Conservation (phyloP, 306 rosid genomes). For the Trichosanthes truncata region DNA sequence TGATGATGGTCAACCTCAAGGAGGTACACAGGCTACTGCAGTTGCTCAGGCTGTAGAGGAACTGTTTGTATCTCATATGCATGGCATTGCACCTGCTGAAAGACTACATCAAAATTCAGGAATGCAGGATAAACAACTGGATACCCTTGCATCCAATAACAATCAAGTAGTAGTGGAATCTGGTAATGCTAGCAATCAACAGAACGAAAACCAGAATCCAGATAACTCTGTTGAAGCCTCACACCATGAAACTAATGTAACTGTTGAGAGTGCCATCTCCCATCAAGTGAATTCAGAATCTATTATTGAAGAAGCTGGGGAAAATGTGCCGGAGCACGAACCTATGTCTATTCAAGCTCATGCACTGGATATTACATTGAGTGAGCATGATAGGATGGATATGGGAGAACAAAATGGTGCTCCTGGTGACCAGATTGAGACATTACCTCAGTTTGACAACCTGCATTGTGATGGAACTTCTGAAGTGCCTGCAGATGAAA, state of each 20-base stretch:
- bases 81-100: constrained; percentile 47
- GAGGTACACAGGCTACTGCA: constrained; percentile 67
- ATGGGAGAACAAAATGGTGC: constrained; percentile 44
- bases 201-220: constrained; percentile 50
- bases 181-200: constrained; percentile 43
- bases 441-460: constrained; percentile 29
- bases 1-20: constrained; percentile 98
- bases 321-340: constrained; percentile 36
- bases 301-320: constrained; percentile 35
- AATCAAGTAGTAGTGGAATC: constrained; percentile 34
- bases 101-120: constrained; percentile 45
- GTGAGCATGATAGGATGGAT: constrained; percentile 47
- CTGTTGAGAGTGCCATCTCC: constrained; percentile 29
- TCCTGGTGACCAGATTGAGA: constrained; percentile 33
- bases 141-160: constrained; percentile 48
- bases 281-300: constrained; percentile 50
- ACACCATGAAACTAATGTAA: constrained; percentile 29
- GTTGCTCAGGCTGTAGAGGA: constrained; percentile 93
- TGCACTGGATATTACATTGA: constrained; percentile 35
- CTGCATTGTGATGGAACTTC: constrained; percentile 31
- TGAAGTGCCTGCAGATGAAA: constrained; percentile 34
- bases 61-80: constrained; percentile 53
- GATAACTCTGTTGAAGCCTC: constrained; percentile 42
- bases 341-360: constrained; percentile 65
- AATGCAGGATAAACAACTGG: constrained; percentile 52